Conservation (phyloP, 1,284 basidiomycete genomes). For the Exobasidium rhododendri region DNA sequence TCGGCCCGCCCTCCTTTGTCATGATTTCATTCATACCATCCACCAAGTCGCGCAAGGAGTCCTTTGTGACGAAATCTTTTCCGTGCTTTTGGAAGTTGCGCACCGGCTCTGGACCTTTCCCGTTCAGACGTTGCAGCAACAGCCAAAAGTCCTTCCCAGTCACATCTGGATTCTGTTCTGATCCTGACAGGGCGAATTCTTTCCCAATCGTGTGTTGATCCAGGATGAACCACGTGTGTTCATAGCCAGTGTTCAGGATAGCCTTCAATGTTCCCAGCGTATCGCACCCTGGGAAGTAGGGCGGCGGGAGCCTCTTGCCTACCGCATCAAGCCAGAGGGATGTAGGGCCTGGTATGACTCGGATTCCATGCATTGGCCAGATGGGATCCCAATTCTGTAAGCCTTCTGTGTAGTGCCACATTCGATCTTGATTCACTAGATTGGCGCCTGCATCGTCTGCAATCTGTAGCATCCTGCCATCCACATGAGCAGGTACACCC, state of each 20-base stretch:
- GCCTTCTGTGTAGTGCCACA: slow-evolving; percentile 26
- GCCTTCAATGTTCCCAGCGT: slow-evolving; percentile 20
- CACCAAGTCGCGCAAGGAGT: slow-evolving; percentile 17
- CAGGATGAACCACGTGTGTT: slow-evolving; percentile 24
- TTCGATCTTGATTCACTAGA: slow-evolving; percentile 20
- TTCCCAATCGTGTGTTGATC: slow-evolving; percentile 19
- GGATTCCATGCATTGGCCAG: slow-evolving; percentile 25
- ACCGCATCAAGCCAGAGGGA: slow-evolving; percentile 23
- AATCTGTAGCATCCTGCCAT: slow-evolving; percentile 18
- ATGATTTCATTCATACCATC: slow-evolving; percentile 21
- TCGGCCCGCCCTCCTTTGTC: slow-evolving; percentile 13
- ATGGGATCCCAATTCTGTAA: slow-evolving; percentile 23
- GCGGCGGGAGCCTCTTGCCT: slow-evolving; percentile 22
- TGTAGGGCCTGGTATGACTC: slow-evolving; percentile 22
- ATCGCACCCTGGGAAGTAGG: slow-evolving; percentile 22
- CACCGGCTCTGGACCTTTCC: slow-evolving; percentile 19
- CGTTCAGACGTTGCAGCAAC: slow-evolving; percentile 8
- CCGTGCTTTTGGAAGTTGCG: slow-evolving; percentile 20
- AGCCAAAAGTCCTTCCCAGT: slow-evolving; percentile 15
- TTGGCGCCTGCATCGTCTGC: slow-evolving; percentile 17
- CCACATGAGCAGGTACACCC: slow-evolving; percentile 22
- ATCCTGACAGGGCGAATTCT: slow-evolving; percentile 21
- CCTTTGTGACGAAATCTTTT: slow-evolving; percentile 15
- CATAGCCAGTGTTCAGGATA: slow-evolving; percentile 21
- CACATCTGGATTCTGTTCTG: slow-evolving; percentile 24